A percentile compares a stretch with the other conserved stretches of the same genome.
Conservation (phyloP, 2,329 filamentous ascomycete genomes). For the Cordyceps tenuipes region DNA sequence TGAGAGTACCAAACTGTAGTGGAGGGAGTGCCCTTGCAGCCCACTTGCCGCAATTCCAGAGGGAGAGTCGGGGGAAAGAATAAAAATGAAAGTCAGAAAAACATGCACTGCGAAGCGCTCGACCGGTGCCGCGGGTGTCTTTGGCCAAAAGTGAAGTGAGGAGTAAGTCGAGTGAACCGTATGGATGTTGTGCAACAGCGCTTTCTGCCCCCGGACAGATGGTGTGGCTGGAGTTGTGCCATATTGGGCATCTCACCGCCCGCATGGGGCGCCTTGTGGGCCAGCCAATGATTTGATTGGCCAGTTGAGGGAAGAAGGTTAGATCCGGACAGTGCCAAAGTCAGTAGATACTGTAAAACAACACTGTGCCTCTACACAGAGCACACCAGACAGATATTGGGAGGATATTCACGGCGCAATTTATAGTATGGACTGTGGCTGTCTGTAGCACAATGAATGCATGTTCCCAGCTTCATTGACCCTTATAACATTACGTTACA, state of each 20-base stretch:
- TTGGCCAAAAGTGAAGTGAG: not conserved
- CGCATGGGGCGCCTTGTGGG: conserved; percentile 2
- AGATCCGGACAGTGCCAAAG: not conserved
- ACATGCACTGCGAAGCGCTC: not conserved
- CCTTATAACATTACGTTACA: conserved; percentile 24
- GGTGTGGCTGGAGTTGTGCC: conserved; percentile 6
- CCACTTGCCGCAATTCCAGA: not conserved
- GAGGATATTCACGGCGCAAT: too few relatives aligned
- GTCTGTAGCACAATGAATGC: too few relatives aligned
- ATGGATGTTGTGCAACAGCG: conserved; percentile 10
- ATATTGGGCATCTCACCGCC: conserved; percentile 13
- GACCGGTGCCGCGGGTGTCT: not conserved
- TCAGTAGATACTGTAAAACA: not conserved
- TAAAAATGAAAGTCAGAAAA: not conserved
- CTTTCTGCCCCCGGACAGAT: conserved; percentile 11
- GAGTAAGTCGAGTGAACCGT: not conserved
- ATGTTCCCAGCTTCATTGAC: not conserved
- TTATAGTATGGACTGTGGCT: too few relatives aligned
- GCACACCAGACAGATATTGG: too few relatives aligned
- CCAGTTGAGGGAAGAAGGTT: not conserved
- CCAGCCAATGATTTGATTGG: conserved; percentile 10
- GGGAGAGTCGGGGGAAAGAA: not conserved
- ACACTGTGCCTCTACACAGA: too few relatives aligned
- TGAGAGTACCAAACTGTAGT: not conserved
- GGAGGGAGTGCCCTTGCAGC: not conserved